Percentiles rank a stretch among this genome's conserved stretches.
Conservation (phyloP, 2,329 filamentous ascomycete genomes). For the Herpotrichia juniperi region DNA sequence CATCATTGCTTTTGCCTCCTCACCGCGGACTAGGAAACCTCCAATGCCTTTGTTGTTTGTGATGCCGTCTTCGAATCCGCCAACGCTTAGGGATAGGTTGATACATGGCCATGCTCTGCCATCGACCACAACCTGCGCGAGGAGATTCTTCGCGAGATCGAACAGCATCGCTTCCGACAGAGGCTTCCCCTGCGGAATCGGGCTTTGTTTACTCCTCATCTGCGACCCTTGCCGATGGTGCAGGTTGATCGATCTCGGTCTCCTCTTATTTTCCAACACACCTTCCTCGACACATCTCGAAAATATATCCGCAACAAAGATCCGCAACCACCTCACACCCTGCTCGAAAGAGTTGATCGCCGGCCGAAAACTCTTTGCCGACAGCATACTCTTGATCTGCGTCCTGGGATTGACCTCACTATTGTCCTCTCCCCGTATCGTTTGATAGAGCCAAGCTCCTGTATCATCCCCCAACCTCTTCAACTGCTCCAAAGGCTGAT, state of each 20-base stretch:
- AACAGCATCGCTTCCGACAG: slow-evolving; percentile 77
- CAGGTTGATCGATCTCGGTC: slow-evolving; percentile 84
- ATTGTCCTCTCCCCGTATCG: slow-evolving; percentile 82
- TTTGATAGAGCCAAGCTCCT: slow-evolving; percentile 82
- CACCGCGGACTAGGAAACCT: slow-evolving; percentile 76
- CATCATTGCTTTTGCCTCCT: slow-evolving; percentile 59
- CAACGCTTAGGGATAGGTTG: slow-evolving; percentile 87
- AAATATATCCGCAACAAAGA: slow-evolving; percentile 91
- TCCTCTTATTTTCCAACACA: slow-evolving; percentile 82
- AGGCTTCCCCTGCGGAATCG: slow-evolving; percentile 76
- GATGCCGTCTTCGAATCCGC: slow-evolving; percentile 89
- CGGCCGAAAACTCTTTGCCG: slow-evolving; percentile 92
- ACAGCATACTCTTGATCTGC: slow-evolving; percentile 96
- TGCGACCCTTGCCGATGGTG: slow-evolving; percentile 79
- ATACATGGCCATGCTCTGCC: slow-evolving; percentile 86
- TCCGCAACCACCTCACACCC: slow-evolving; percentile 82
- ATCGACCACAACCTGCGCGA: slow-evolving; percentile 78
- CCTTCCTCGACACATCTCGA: slow-evolving; percentile 89
- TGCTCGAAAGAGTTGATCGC: slow-evolving; percentile 79
- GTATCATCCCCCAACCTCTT: slow-evolving; percentile 82
- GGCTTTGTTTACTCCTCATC: slow-evolving; percentile 73
- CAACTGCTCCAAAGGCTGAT: slow-evolving; percentile 76
- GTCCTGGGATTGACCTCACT: slow-evolving; percentile 91
- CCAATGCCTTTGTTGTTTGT: slow-evolving; percentile 86
- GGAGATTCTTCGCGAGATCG: slow-evolving; percentile 74